Conservation (phyloP, 1,284 basidiomycete species). For the Fistulina hepatica region DNA sequence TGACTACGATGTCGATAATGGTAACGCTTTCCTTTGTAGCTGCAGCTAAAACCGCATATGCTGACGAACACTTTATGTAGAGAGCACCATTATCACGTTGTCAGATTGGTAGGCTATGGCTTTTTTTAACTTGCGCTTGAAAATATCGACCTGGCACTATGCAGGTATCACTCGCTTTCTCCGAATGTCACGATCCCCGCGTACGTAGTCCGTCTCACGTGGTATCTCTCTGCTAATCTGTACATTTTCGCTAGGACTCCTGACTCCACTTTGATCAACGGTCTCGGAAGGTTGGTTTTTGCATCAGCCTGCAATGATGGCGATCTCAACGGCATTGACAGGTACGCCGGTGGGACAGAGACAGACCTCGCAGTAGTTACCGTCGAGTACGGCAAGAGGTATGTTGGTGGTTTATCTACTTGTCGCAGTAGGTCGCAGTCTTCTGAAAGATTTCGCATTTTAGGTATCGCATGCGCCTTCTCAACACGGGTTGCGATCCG, state of each 20-base stretch:
- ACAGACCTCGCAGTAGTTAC: conserved; percentile 20
- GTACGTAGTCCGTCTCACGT: too few species aligned
- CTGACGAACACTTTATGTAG: conserved; percentile 3
- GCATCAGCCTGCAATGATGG: too few species aligned
- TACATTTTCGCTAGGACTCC: conserved; percentile 3
- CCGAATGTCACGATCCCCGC: too few species aligned
- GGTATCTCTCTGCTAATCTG: too few species aligned
- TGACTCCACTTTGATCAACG: conserved; percentile 22
- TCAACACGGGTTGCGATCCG: conserved; percentile 25
- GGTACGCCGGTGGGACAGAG: too few species aligned
- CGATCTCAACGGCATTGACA: too few species aligned
- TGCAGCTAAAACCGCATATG: background rate
- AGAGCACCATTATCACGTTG: conserved; percentile 20
- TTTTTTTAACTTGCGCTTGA: background rate
- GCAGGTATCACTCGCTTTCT: too few species aligned
- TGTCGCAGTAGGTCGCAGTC: too few species aligned
- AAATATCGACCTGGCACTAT: background rate
- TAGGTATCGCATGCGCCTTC: conserved; percentile 27
- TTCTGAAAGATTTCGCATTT: too few species aligned
- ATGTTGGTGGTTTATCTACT: too few species aligned
- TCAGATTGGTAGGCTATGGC: conserved; percentile 30
- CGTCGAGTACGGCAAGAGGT: conserved; percentile 19
- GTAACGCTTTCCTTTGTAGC: background rate
- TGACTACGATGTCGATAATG: conserved; percentile 14
- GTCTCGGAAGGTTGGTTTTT: conserved; percentile 23